These are phyloP conservation scores for Pichia sp. DNA, from an alignment of 1,139 yeast genomes.

Conservation along the genomic window DNA sequence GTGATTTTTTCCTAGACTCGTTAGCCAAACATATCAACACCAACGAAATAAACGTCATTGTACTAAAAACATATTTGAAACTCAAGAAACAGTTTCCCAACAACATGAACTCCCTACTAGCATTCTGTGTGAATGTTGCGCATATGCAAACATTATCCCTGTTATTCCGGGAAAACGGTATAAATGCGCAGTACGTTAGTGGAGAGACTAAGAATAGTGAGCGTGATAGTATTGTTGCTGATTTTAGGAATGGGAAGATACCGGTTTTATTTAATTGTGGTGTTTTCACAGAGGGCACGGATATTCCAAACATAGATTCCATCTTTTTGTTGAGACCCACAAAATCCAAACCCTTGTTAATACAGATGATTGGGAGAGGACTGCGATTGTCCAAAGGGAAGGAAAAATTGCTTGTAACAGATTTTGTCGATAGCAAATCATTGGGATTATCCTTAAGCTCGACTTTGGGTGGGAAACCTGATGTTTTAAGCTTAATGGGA, in stretches of 20 bases:
- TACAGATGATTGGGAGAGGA: slow-evolving; percentile 94
- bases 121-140: slow-evolving; percentile 71
- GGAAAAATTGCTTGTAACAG: slow-evolving; percentile 66
- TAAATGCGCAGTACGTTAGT: slow-evolving; percentile 71
- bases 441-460: slow-evolving; percentile 63
- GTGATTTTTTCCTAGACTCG: slow-evolving; percentile 52
- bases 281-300: slow-evolving; percentile 93
- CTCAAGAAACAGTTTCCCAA: slow-evolving; percentile 33
- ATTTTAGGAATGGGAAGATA: slow-evolving; percentile 57
- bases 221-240: slow-evolving; percentile 49
- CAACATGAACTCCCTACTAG: slow-evolving; percentile 55
- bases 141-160: slow-evolving; percentile 60
- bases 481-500: slow-evolving; percentile 15
- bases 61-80: slow-evolving; percentile 54
- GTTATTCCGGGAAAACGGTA: slow-evolving; percentile 52
- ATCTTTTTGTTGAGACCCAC: slow-evolving; percentile 80
- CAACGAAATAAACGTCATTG: slow-evolving; percentile 47
- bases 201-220: slow-evolving; percentile 55
- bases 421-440: slow-evolving; percentile 60
- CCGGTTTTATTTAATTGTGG: slow-evolving; percentile 83
- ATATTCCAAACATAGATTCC: slow-evolving; percentile 85
- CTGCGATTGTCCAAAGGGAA: slow-evolving; percentile 61
- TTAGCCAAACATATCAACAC: slow-evolving; percentile 57
- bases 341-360: slow-evolving; percentile 60
- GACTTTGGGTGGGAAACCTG: slow-evolving; percentile 46